phyloP scores from a whole-genome alignment of 2,329 filamentous ascomycete genomes.

The Sphaceloma murrayae region DNA sequence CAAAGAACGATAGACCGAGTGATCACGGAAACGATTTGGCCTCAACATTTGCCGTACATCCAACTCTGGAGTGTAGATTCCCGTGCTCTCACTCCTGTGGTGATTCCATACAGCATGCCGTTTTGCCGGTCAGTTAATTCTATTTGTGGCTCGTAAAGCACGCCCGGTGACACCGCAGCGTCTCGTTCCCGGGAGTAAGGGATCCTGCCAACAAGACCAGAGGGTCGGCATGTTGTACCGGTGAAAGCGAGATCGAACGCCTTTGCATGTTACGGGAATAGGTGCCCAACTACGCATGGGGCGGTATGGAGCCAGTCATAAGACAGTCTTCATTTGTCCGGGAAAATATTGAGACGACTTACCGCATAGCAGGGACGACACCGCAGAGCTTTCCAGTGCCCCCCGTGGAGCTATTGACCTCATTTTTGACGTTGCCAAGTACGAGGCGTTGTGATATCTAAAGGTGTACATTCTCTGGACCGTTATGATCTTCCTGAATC shows the following conservation, averaged over 20 bases:
- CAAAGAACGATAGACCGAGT: too few relatives aligned
- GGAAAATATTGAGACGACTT: background rate
- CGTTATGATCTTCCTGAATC: slow-evolving; percentile 13
- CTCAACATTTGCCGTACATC: too few relatives aligned
- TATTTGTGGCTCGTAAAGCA: slow-evolving; percentile 40
- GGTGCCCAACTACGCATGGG: background rate
- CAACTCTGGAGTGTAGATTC: too few relatives aligned
- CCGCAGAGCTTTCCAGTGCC: background rate
- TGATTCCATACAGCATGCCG: too few relatives aligned
- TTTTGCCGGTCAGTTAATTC: too few relatives aligned
- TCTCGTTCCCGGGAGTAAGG: background rate
- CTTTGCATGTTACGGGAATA: background rate
- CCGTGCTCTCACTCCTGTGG: too few relatives aligned
- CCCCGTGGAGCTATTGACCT: slow-evolving; percentile 1
- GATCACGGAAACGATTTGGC: too few relatives aligned
- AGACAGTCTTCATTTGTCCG: background rate
- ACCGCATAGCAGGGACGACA: background rate
- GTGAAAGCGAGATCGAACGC: background rate
- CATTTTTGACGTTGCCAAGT: background rate
- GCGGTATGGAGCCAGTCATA: background rate
- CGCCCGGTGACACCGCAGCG: background rate
- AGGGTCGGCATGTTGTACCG: background rate
- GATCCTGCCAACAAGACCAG: background rate
- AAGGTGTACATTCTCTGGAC: slow-evolving; percentile 1
- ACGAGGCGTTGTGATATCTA: slow-evolving; percentile 3